Conservation (phyloP, 768 basidiomycete species). For the Lentinula boryana region DNA sequence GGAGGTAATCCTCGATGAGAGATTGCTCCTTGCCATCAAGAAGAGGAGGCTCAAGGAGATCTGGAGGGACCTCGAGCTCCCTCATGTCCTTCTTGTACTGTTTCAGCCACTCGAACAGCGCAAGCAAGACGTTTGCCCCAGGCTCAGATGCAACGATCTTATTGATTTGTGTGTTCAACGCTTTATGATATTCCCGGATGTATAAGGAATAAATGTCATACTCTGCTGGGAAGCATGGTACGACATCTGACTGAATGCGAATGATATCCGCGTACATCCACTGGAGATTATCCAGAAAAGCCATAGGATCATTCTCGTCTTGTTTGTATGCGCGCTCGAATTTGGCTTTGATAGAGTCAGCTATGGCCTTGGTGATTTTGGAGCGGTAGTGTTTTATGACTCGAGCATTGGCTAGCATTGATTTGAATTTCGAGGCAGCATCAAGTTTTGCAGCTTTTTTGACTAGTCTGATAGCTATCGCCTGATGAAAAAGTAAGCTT, state of each 20-base stretch:
- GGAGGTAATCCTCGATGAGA: constrained; percentile 93
- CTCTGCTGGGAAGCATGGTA: constrained; percentile 85
- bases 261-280: constrained; percentile 97
- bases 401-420: constrained; percentile 88
- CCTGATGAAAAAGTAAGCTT: constrained; percentile 36
- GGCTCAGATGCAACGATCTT: constrained; percentile 66
- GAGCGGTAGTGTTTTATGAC: constrained; percentile 93
- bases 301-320: constrained; percentile 56
- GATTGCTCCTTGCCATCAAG: constrained; percentile 91
- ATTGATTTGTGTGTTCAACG: constrained; percentile 69
- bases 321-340: constrained; percentile 65
- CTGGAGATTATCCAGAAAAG: constrained; percentile 70
- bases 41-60: constrained; percentile 83
- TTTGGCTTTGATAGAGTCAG: constrained; percentile 64
- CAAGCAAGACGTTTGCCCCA: constrained; percentile 83
- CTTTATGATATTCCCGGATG: constrained; percentile 86
- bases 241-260: constrained; percentile 85
- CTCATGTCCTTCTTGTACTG: constrained; percentile 95
- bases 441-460: constrained; percentile 92
- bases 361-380: constrained; percentile 78
- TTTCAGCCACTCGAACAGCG: constrained; percentile 90
- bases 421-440: constrained; percentile 89
- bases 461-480: constrained; percentile 88
- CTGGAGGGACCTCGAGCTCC: constrained; percentile 78
- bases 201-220: constrained; percentile 85